These are phyloP conservation scores for Vigna mungo DNA, from an alignment of 306 rosid genomes.

Conservation along the genomic window DNA sequence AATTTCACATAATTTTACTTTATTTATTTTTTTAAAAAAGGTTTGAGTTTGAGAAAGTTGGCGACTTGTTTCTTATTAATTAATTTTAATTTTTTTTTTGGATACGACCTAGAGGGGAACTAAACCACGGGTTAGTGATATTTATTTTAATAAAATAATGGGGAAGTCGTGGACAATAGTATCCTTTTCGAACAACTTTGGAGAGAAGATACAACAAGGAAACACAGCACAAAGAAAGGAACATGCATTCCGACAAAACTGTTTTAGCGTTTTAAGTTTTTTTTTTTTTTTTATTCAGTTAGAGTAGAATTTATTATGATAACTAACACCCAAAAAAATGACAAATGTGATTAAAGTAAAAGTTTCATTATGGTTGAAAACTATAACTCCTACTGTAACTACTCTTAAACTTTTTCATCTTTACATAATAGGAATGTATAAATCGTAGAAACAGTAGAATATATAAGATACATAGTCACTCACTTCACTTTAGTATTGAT, in stretches of 20 bases:
- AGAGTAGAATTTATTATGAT: no score
- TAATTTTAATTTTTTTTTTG: no score
- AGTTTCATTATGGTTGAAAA: not conserved
- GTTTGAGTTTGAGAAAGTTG: no score
- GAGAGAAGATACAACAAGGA: not conserved
- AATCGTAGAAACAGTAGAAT: no score
- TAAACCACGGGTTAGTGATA: not conserved
- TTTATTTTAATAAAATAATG: not conserved
- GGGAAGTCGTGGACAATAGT: not conserved
- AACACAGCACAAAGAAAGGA: not conserved
- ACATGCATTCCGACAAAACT: not conserved
- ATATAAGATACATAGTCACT: no score
- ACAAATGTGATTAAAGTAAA: not conserved
- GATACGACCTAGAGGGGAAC: no score
- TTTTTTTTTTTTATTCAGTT: not conserved
- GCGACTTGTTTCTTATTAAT: no score
- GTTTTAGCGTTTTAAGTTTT: not conserved
- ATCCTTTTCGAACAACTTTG: constrained; percentile 6
- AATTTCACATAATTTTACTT: no score
- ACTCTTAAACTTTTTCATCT: not conserved
- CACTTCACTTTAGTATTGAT: no score
- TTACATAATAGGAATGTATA: no score
- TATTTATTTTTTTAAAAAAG: no score
- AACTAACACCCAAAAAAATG: not conserved
- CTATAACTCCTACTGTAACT: not conserved